These are phyloP conservation scores for Coriaria nepalensis DNA, from an alignment of 306 rosid genomes.

Conservation along the genomic window DNA sequence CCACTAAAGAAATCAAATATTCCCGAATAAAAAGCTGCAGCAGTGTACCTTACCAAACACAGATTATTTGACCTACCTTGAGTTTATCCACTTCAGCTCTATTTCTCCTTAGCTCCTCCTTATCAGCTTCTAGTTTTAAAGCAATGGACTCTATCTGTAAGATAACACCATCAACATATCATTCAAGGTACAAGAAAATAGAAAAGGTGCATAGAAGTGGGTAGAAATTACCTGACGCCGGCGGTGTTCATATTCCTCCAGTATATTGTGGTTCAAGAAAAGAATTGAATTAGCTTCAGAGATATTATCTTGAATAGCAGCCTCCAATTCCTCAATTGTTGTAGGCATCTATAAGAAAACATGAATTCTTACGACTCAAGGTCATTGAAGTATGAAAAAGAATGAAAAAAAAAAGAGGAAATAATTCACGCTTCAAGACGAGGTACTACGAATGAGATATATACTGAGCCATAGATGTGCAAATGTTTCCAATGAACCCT, in stretches of 20 bases:
- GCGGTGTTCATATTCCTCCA: constrained; percentile 72
- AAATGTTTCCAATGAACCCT: too few species aligned
- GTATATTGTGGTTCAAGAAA: constrained; percentile 54
- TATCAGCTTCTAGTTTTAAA: constrained; percentile 55
- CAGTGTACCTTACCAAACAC: too few species aligned
- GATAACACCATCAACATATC: constrained; percentile 11
- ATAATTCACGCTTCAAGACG: too few species aligned
- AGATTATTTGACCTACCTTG: constrained; percentile 37
- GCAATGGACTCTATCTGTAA: constrained; percentile 53
- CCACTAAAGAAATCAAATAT: neutral
- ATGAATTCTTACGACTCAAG: neutral
- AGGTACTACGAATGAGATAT: too few species aligned
- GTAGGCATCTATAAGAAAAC: constrained; percentile 65
- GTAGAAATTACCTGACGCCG: constrained; percentile 37
- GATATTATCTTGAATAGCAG: constrained; percentile 66
- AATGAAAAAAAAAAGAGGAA: too few species aligned
- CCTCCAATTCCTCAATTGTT: constrained; percentile 80
- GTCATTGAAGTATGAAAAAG: too few species aligned
- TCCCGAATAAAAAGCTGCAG: too few species aligned
- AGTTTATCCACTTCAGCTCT: constrained; percentile 44
- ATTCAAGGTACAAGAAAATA: constrained; percentile 3
- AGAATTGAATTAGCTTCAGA: constrained; percentile 79
- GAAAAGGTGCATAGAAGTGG: neutral
- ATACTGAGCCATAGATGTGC: too few species aligned
- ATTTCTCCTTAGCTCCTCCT: constrained; percentile 31